phyloP scores from a whole-genome alignment of 2,329 filamentous ascomycete species.

The Dactylellina drechsleri region DNA sequence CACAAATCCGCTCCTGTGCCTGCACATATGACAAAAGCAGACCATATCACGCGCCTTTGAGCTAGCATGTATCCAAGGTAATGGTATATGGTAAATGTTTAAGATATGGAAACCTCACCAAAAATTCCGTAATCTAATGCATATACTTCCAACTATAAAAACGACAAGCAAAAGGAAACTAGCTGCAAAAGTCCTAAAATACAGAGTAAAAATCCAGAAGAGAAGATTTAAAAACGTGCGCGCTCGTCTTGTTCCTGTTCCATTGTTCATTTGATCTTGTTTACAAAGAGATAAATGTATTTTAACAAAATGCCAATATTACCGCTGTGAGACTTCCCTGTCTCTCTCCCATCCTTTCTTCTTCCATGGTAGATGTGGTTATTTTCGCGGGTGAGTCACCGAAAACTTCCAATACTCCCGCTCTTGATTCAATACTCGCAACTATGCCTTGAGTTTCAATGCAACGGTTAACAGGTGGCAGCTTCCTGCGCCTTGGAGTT shows the following conservation, averaged over 20 bases:
- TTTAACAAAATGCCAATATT: slow-evolving; percentile 48
- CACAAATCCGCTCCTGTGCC: too few relatives aligned
- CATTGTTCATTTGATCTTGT: slow-evolving; percentile 36
- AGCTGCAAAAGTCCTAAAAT: slow-evolving; percentile 44
- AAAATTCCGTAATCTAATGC: slow-evolving; percentile 35
- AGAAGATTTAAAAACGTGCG: slow-evolving; percentile 15
- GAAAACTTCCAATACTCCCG: background rate
- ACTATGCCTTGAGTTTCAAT: background rate
- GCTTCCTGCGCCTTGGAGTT: slow-evolving; percentile 80
- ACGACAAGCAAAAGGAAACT: slow-evolving; percentile 4
- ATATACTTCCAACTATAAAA: slow-evolving; percentile 23
- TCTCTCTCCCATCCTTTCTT: slow-evolving; percentile 6
- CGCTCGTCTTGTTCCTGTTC: slow-evolving; percentile 42
- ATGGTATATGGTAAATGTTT: too few relatives aligned
- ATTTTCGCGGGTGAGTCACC: slow-evolving; percentile 2
- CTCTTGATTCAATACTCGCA: background rate
- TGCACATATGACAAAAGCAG: too few relatives aligned
- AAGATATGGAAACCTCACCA: background rate
- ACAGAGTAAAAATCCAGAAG: slow-evolving; percentile 31
- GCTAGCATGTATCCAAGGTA: too few relatives aligned
- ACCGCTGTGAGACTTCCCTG: slow-evolving; percentile 29
- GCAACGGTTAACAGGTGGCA: slow-evolving; percentile 13
- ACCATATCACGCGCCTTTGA: too few relatives aligned
- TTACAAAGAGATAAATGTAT: slow-evolving; percentile 36
- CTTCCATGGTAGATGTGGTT: slow-evolving; percentile 4